Percentiles rank a stretch among this genome's conserved stretches.
phyloP scores from a whole-genome alignment of 139 green algal genomes.

The Chlamydomonas applanata region DNA sequence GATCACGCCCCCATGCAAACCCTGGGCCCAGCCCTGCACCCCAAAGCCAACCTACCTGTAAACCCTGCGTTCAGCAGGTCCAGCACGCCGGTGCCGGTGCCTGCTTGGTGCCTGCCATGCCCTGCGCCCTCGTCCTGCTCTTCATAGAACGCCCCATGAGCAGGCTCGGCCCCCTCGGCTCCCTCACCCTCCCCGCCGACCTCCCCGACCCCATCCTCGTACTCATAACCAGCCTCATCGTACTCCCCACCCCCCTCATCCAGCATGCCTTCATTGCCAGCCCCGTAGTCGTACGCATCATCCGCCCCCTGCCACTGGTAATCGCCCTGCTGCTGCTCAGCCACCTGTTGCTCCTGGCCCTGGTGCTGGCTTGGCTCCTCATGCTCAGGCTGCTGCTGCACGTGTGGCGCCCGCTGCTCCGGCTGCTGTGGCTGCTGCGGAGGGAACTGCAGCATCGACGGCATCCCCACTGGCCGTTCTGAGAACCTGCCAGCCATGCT shows the following conservation, averaged over 20 bases:
- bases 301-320: not conserved
- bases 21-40: no score
- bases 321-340: not conserved
- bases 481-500: no score
- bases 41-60: not conserved
- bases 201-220: not conserved
- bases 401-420: not conserved
- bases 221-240: not conserved
- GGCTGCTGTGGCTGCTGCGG: not conserved
- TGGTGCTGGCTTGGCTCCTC: no score
- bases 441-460: no score
- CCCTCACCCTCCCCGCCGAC: not conserved
- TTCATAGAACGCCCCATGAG: not conserved
- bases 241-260: not conserved
- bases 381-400: not conserved
- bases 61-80: not conserved
- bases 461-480: no score
- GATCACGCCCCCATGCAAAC: no score
- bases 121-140: not conserved
- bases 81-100: not conserved
- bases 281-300: not conserved
- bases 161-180: not conserved
- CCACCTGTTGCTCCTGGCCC: not conserved
- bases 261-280: not conserved
- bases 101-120: not conserved